These are phyloP conservation scores for Torulaspora maleeae DNA, from an alignment of 805 yeast species.

Conservation along the genomic window DNA sequence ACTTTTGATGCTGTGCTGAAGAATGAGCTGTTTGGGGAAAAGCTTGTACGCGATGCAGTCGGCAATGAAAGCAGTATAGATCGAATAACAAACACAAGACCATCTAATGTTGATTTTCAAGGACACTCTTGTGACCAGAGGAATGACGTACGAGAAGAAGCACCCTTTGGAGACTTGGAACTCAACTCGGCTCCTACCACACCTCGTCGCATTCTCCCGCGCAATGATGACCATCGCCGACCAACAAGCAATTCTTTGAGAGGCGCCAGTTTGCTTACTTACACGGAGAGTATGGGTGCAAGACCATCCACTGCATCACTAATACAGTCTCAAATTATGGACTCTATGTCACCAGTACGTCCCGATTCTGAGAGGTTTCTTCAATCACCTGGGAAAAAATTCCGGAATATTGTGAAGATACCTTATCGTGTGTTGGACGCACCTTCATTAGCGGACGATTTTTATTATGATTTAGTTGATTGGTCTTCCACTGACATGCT, in stretches of 20 bases:
- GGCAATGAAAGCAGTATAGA: slow-evolving; percentile 34
- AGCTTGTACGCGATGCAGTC: slow-evolving; percentile 48
- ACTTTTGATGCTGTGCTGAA: slow-evolving; percentile 82
- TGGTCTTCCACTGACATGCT: slow-evolving; percentile 90
- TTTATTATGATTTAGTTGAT: slow-evolving; percentile 84
- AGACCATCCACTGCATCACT: slow-evolving; percentile 57
- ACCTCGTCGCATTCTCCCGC: slow-evolving; percentile 31
- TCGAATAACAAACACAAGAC: slow-evolving; percentile 32
- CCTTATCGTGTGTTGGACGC: slow-evolving; percentile 95
- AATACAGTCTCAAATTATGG: slow-evolving; percentile 57
- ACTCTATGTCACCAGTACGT: slow-evolving; percentile 81
- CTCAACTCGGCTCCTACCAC: slow-evolving; percentile 33
- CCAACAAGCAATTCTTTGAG: slow-evolving; percentile 30
- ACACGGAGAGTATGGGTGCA: slow-evolving; percentile 63
- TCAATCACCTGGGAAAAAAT: slow-evolving; percentile 75
- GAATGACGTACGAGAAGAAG: slow-evolving; percentile 11
- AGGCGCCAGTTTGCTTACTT: slow-evolving; percentile 63
- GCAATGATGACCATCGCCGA: slow-evolving; percentile 19
- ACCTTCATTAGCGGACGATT: slow-evolving; percentile 91
- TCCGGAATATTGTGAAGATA: slow-evolving; percentile 72
- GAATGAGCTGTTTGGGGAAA: slow-evolving; percentile 88
- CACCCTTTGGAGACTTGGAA: slow-evolving; percentile 9
- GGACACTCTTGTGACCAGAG: slow-evolving; percentile 8
- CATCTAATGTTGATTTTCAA: slow-evolving; percentile 17
- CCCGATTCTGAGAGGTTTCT: slow-evolving; percentile 78